Base-by-base conservation (phyloP, 2,329 filamentous ascomycete species). In the Botrytis byssoidea region DNA sequence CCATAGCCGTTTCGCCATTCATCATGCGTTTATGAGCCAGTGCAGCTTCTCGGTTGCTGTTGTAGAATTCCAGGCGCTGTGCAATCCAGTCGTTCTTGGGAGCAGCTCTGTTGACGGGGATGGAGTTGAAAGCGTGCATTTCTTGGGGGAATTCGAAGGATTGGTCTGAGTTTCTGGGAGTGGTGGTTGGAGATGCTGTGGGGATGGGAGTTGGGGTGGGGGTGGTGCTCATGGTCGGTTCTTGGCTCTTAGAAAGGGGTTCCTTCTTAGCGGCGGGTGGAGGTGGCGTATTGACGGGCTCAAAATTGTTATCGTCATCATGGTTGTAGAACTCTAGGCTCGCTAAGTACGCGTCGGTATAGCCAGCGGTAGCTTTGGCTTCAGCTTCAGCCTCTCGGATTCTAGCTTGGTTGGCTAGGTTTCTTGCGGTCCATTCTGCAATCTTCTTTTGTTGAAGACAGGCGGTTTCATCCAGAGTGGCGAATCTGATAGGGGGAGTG, bases 141-240 rank as follows among this genome's bases (percentile, higher is more conserved):
- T 51, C 4, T 51, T 14, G 9, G 25, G 48, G 25, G 48, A n/a
- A 51, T 14, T 25, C 0, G 7, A n/a, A 51, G 4, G 10, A 14
- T 14, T 14, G 22, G 25, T 5, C n/a, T 14, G 25, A 6, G 0
- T n/a, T 10, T 51, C n/a, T n/a, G 0, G 3, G 1, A 25, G 48
- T 2, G 48, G 10, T 14, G 4, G 4, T 51, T 25, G 22, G 48
- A n/a, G 22, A 51, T 51, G 9, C 4, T n/a, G 10, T 6, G 25
- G 22, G 5, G 9, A n/a, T 14, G 10, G n/a, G n/a, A n/a, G n/a
- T n/a, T n/a, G n/a, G n/a, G n/a, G n/a, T n/a, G n/a, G n/a, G n/a
- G n/a, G n/a, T n/a, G n/a, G n/a, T n/a, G n/a, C n/a, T n/a, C n/a
- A n/a, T n/a, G n/a, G n/a, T n/a, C n/a, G n/a, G 10, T 12, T 25